Evolutionary conservation across 2,329 filamentous ascomycete genomes (phyloP), one percentile per base, ranked within the genome.

Genomic region (Nemania sp.): DNA sequence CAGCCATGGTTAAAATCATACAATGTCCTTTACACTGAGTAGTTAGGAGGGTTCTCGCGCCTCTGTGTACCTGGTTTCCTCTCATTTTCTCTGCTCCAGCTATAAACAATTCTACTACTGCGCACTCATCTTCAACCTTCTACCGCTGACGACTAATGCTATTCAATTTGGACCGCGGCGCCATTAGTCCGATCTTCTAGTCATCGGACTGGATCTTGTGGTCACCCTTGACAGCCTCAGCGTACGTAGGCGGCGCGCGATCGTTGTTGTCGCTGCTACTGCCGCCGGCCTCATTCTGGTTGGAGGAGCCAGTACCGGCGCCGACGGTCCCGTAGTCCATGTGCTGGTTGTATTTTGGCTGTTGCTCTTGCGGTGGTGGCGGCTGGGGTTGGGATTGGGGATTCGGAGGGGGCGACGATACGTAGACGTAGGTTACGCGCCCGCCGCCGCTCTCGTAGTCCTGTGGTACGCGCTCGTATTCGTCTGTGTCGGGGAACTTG

Each of bases 211-310:
- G 96, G 58, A 98, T 86, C 87, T 98, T 98, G 81, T 98, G 83
- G 78, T 98, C 95, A 0, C 93, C 94, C 75, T 90, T 91, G 67
- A 98, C 91, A 55, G 93, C 95, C 81, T 98, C 93, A 18, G 92
- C 92, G 80, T 98, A 98, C 15, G 91, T 93, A 3, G 96, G 95
- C 49, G 95, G 94, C 43, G 88, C 85, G 22, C 27, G 67, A 8
- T 64, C 68, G 56, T 49, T 66, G 18, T 64, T 54, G 8, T 56
- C 57, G 53, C 62, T 82, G 41, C 62, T 58, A 45, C 62, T 60
- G n/a, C 59, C 35, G n/a, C 57, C 43, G n/a, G 52, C 62, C 41
- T 65, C 60, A 11, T 35, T 35, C 32, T 35, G 32, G 32, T 7
- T 7, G 5, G 61, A 52, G 18, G 70, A 73, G 63, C 76, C 6